These are phyloP conservation scores for Kodamaea fukazawae DNA, from an alignment of 805 yeast species.

Conservation along the genomic window DNA sequence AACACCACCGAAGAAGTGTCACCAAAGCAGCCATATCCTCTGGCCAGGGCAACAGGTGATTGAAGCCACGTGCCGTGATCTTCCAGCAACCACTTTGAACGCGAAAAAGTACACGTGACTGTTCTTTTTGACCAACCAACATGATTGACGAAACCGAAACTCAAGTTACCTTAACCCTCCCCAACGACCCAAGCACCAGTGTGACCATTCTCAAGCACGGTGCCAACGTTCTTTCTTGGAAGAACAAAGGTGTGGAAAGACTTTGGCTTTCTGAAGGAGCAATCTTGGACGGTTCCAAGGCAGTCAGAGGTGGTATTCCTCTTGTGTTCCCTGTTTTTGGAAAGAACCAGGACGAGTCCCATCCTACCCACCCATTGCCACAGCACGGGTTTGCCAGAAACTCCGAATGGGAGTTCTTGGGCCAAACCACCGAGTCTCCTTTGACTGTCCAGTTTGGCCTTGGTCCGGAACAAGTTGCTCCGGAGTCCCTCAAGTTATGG, in stretches of 20 bases:
- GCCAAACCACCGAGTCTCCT: constrained; percentile 68
- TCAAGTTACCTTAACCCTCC: constrained; percentile 59
- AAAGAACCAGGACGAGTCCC: constrained; percentile 48
- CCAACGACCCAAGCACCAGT: constrained; percentile 47
- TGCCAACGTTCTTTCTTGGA: constrained; percentile 87
- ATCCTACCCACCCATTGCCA: constrained; percentile 68
- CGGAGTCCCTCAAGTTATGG: constrained; percentile 60
- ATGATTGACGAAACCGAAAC: constrained; percentile 58
- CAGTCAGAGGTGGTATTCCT: constrained; percentile 97
- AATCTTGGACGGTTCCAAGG: constrained; percentile 83
- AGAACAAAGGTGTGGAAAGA: constrained; percentile 64
- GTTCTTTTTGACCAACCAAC: background rate
- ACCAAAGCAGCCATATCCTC: too few species aligned
- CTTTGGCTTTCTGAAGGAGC: constrained; percentile 81
- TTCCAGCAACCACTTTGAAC: too few species aligned
- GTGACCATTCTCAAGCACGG: constrained; percentile 81
- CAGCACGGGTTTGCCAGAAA: constrained; percentile 97
- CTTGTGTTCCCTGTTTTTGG: constrained; percentile 94
- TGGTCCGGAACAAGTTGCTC: constrained; percentile 77
- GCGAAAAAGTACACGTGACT: too few species aligned
- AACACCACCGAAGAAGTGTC: too few species aligned
- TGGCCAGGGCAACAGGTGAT: too few species aligned
- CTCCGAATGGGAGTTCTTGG: constrained; percentile 90
- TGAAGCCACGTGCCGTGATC: too few species aligned
- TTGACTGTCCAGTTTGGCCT: constrained; percentile 82